Evolutionary conservation across 257 asterid species (phyloP), one percentile per base, ranked within the genome.

Genomic region (Ocimum tenuiflorum): DNA sequence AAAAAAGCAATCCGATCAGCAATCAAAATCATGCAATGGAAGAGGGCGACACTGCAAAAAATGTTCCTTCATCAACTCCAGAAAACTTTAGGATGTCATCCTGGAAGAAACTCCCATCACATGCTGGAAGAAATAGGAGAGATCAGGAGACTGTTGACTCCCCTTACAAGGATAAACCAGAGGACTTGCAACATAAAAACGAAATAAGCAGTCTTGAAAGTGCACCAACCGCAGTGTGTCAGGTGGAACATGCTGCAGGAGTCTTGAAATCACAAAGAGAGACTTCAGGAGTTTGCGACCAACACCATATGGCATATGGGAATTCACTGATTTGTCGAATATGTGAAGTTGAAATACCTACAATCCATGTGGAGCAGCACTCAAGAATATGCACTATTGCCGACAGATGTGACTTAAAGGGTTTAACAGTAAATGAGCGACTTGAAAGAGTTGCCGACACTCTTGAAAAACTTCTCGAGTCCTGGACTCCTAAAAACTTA

Each of bases 281-380:
- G 33, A 70, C 78, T 58, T 87, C 95, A 94, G 96, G 87, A 74
- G 78, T 60, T 61, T 83, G 91, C 94, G 97, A 88, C 75, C 94
- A 90, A 71, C 94, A 82, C 29, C 82, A 79, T 73, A 52, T 79
- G 77, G 77, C 90, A 46, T 88, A 85, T 73, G 99, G 81, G 77
- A 87, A 88, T 75, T 90, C 97, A 48, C 78, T 94, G 47, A 94
- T 94, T 54, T 94, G 99, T 71, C 90, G 99, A 52, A 94, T 94
- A 78, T 94, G 99, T 77, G 99, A 94, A 80, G 96, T 87, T 68
- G 96, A 94, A 81, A 90, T 90, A 79, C 99, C 99, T 72, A 90
- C 85, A 35, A 77, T 86, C 36, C 88, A 87, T 75, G 97, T 94
- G 43, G 99, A 94, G 77, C 95, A 81, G 41, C 99, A 94, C 79